These are phyloP conservation scores for Penicillium robsamsonii DNA, from an alignment of 495 filamentous ascomycete species.

Conservation along the genomic window DNA sequence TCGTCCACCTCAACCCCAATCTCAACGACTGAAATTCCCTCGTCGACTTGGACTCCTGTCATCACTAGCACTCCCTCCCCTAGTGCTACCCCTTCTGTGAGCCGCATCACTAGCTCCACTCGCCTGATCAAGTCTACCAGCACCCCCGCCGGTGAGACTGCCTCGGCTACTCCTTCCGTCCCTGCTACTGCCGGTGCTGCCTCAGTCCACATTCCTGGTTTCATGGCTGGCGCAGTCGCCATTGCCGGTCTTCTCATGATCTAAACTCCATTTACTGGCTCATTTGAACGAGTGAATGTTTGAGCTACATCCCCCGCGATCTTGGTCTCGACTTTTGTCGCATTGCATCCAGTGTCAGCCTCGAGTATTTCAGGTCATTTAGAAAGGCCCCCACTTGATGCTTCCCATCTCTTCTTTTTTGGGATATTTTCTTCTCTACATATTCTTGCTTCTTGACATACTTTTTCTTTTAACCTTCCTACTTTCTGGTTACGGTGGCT, in stretches of 20 bases:
- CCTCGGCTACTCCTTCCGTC: conserved; percentile 25
- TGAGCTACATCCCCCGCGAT: conserved; percentile 13
- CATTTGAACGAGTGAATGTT: neutral
- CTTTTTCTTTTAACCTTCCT: conserved; percentile 10
- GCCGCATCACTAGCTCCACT: conserved; percentile 17
- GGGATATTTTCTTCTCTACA: conserved; percentile 17
- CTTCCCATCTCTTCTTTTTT: conserved; percentile 1
- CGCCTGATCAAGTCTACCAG: conserved; percentile 21
- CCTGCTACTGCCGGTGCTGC: conserved; percentile 30
- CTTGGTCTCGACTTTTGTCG: neutral
- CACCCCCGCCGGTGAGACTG: neutral
- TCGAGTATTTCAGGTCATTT: conserved; percentile 7
- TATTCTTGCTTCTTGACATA: conserved; percentile 19
- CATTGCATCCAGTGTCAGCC: neutral
- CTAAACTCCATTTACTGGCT: conserved; percentile 22
- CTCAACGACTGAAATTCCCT: conserved; percentile 21
- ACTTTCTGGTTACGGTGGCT: conserved; percentile 19
- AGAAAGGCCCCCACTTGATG: conserved; percentile 5
- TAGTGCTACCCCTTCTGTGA: conserved; percentile 19
- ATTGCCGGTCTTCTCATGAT: conserved; percentile 46
- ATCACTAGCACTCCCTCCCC: conserved; percentile 23
- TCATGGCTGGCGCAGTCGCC: conserved; percentile 39
- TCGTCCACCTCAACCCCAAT: conserved; percentile 24
- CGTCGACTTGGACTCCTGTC: conserved; percentile 17
- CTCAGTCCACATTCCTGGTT: conserved; percentile 33